These are phyloP conservation scores for Xylaria arbuscula DNA, from an alignment of 2,329 filamentous ascomycete species.

Conservation along the genomic window DNA sequence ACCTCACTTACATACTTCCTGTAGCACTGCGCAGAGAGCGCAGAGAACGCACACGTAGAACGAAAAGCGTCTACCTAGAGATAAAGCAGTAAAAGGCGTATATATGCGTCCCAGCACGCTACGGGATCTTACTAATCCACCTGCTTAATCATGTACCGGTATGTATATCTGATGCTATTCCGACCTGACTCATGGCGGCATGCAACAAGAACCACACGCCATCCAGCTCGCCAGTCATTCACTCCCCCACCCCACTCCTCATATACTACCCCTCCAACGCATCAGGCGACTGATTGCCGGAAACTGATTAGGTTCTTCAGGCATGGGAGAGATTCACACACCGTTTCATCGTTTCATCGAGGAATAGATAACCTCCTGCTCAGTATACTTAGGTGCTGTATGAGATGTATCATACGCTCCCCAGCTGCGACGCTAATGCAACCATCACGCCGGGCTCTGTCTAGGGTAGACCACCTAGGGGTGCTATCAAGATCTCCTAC, in stretches of 20 bases:
- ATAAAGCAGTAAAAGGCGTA: too few relatives aligned
- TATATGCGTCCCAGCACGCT: too few relatives aligned
- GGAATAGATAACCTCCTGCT: not conserved
- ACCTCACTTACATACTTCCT: too few relatives aligned
- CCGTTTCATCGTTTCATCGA: slow-evolving; percentile 9
- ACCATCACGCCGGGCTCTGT: slow-evolving; percentile 18
- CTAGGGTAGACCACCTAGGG: too few relatives aligned
- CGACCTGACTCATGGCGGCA: slow-evolving; percentile 18
- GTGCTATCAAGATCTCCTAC: too few relatives aligned
- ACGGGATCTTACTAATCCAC: not conserved
- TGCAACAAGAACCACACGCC: not conserved
- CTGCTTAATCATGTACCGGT: not conserved
- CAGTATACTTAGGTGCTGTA: too few relatives aligned
- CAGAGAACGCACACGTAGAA: too few relatives aligned
- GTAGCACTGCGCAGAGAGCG: too few relatives aligned
- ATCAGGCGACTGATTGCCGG: not conserved
- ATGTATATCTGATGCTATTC: slow-evolving; percentile 9
- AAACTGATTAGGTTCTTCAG: slow-evolving; percentile 9
- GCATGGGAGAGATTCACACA: not conserved
- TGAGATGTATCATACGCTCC: slow-evolving; percentile 16
- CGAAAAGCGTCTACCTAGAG: too few relatives aligned
- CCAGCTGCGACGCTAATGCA: slow-evolving; percentile 33
- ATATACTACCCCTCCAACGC: not conserved
- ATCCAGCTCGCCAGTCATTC: not conserved
- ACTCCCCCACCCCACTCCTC: not conserved